Base-by-base conservation (phyloP, 305 asterid species). In the Andrographis paniculata region DNA sequence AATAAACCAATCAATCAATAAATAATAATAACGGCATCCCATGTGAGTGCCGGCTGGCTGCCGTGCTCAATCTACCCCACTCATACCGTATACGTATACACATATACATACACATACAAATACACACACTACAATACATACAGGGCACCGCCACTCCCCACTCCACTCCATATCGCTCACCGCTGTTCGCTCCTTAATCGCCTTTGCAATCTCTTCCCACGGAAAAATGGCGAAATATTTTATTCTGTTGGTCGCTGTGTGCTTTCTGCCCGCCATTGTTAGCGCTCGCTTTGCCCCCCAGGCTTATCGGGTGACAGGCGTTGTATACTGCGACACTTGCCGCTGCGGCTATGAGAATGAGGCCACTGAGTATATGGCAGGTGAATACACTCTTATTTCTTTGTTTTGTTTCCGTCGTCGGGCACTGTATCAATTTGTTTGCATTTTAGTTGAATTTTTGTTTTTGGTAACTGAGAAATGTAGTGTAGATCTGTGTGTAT, bases 321-420 rank as follows among this genome's bases (percentile, higher is more conserved):
- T 1, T 10, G 69, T 59, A 36, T 85, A 81, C 68, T 81, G 94
- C 51, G 95, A 85, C 59, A 79, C 80, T 52, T 85, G 95, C 81
- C 87, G 78, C 51, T 84, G 84, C 50, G 95, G 94, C 20, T 85
- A 57, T 31, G 95, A 85, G 61, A 82, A 78, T 40, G 55, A 65
- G 16, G 85, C 82, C 51, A 35, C 80, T 35, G 56, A 48, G 37
- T 63, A 69, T 20, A 67, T 78, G 59, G 8, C 68, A 14, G 82
- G 95, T 84, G 23, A 22, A 13, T 33, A 6, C 4, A 4, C 12
- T 9, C 19, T 18, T 1, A 30, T 20, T 62, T 56, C 50, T 40
- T 48, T 51, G 48, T 44, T 37, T 3, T 13, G 3, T 1, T n/a
- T 2, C 17, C 4, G 1, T 1, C 1, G 42, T 37, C 4, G 17